Base-by-base conservation (phyloP, 371 early-diverging fungal genomes). In the Mucor racemosus region DNA sequence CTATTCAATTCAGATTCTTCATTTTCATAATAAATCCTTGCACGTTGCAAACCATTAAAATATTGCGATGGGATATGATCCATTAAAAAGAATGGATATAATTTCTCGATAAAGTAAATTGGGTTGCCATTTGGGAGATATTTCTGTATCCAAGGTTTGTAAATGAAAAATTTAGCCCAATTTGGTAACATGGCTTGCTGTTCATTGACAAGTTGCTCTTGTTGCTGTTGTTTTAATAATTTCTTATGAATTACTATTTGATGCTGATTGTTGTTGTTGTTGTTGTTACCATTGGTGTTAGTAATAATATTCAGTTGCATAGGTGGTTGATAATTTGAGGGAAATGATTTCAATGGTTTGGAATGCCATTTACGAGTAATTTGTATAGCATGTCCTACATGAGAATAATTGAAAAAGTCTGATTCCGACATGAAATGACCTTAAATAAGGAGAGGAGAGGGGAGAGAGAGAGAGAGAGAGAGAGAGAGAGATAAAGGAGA, bases 31-130 rank as follows among this genome's bases (percentile, higher is more conserved):
- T 69, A 69, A 46, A 65, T 8, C 40, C 65, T 55, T 9, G 73
- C 67, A 35, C 67, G 57, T 66, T 75, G 66, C 14, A 75, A 57
- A 10, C 72, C 69, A 35, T 68, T 17, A 41, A 69, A 72, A 36
- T 75, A 75, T 7, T 64, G 63, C 7, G 66, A 64, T 31, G 76
- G 76, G 7, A 76, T 73, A 60, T 76, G 76, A 61, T 76, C 76
- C 50, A 31, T 69, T 19, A 76, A 60, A 17, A 69, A 73, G 58
- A 67, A 67, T 0, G 76, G 76, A 44, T 72, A 74, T 9, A 72
- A 6, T 31, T 31, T 59, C 57, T 77, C 69, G 44, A 74, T 60
- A 13, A 54, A 39, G 34, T 66, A 56, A 40, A 76, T 72, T 1
- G 73, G 76, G 21, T 76, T 71, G 15, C 59, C 46, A 34, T 63